phyloP scores from a whole-genome alignment of 2,329 filamentous ascomycete species.

The Thielaviopsis populi region DNA sequence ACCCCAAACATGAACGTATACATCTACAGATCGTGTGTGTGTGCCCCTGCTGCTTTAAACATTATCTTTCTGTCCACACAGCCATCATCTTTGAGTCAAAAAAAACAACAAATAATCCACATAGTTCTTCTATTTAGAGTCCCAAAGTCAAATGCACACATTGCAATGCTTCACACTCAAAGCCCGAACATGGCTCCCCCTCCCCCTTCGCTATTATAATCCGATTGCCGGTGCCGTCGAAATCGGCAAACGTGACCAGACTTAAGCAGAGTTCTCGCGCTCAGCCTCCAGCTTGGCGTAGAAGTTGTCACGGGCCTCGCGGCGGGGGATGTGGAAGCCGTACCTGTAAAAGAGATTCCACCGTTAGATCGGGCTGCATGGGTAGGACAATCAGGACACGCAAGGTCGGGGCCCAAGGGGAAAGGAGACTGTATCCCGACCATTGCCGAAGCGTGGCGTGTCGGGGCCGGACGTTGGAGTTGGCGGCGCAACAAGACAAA shows the following conservation, averaged over 20 bases:
- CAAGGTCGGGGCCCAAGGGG: not conserved
- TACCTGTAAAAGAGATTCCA: constrained; percentile 31
- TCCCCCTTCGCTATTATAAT: not conserved
- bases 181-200: not conserved
- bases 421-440: too few species aligned
- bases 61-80: not conserved
- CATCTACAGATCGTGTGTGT: not conserved
- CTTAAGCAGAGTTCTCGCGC: constrained; percentile 28
- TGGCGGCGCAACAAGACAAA: not conserved
- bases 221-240: not conserved
- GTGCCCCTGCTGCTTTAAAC: not conserved
- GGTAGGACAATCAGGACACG: not conserved
- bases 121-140: not conserved
- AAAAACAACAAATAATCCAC: not conserved
- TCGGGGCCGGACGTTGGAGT: not conserved
- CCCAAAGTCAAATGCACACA: constrained; percentile 2
- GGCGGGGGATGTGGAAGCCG: constrained; percentile 48
- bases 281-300: constrained; percentile 44
- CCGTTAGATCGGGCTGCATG: not conserved
- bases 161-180: not conserved
- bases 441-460: not conserved
- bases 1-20: not conserved
- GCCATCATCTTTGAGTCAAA: not conserved
- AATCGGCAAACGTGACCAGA: not conserved
- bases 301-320: constrained; percentile 41